Conservation (phyloP, 495 filamentous ascomycete genomes). For the Aspergillus cristatus region DNA sequence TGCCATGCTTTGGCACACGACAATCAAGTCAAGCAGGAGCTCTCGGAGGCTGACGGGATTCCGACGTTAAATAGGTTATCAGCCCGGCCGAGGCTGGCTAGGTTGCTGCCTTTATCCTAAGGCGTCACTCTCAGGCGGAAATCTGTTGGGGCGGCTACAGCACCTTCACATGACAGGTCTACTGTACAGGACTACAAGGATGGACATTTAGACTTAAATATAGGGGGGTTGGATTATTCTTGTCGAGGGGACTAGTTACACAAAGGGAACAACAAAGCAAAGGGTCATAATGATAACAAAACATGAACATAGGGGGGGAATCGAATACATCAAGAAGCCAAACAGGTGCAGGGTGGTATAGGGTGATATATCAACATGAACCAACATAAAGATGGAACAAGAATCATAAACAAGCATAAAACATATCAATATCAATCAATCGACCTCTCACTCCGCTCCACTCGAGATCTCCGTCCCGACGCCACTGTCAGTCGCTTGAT, state of each 20-base stretch:
- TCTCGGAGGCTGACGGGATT: no score
- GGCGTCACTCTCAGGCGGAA: background rate
- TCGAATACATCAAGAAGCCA: constrained; percentile 4
- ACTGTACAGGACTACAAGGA: background rate
- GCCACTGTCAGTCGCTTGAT: constrained; percentile 29
- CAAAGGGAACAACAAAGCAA: constrained; percentile 16
- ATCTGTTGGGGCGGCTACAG: background rate
- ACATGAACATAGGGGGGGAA: no score
- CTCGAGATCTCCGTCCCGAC: constrained; percentile 36
- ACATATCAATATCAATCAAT: background rate
- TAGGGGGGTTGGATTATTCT: no score
- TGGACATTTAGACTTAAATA: no score
- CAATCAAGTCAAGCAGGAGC: no score
- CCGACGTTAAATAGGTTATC: no score
- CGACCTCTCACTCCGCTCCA: background rate
- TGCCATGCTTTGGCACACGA: no score
- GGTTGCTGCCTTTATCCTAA: no score
- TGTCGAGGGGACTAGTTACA: no score
- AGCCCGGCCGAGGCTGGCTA: no score
- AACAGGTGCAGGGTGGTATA: background rate
- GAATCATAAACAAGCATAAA: constrained; percentile 8
- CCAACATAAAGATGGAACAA: constrained; percentile 2
- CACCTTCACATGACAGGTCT: background rate
- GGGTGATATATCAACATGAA: background rate
- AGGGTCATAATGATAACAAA: constrained; percentile 1